These are phyloP conservation scores for Nakaseomyces glabratus DNA, from an alignment of 1,139 yeast genomes.

Conservation along the genomic window DNA sequence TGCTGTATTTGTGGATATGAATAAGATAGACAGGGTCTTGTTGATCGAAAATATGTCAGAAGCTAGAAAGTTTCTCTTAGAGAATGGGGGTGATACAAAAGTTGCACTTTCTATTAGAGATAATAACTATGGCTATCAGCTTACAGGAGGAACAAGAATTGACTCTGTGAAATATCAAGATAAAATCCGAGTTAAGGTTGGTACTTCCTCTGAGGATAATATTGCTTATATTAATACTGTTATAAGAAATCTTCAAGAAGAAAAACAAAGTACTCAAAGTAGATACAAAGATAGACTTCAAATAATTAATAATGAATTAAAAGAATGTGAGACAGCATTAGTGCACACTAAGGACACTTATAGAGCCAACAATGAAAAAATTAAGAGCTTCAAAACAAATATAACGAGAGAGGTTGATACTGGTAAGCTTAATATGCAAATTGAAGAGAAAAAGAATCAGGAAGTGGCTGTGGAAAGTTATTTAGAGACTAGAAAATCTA, in stretches of 20 bases:
- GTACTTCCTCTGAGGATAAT: conserved; percentile 20
- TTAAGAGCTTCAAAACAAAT: conserved; percentile 20
- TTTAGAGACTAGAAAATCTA: conserved; percentile 22
- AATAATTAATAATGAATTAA: conserved; percentile 11
- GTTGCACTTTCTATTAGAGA: conserved; percentile 41
- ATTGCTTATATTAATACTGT: conserved; percentile 21
- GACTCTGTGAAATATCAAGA: conserved; percentile 48
- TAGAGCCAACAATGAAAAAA: conserved; percentile 15
- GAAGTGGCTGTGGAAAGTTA: conserved; percentile 26
- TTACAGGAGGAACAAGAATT: conserved; percentile 40
- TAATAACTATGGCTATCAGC: conserved; percentile 39
- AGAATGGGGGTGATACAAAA: conserved; percentile 37
- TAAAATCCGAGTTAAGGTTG: conserved; percentile 19
- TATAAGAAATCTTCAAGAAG: conserved; percentile 22
- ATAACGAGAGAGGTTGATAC: conserved; percentile 34
- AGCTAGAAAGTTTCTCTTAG: conserved; percentile 41
- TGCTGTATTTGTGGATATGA: conserved; percentile 57
- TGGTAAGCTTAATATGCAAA: conserved; percentile 32
- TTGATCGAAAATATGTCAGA: conserved; percentile 42
- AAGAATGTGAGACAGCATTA: conserved; percentile 11
- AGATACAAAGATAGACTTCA: conserved; percentile 15
- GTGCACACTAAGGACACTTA: conserved; percentile 7
- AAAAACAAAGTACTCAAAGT: conserved; percentile 15
- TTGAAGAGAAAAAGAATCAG: conserved; percentile 26
- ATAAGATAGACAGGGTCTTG: conserved; percentile 50